Evolutionary conservation across 495 filamentous ascomycete genomes (phyloP), one percentile per base, ranked within the genome.

Genomic region (Xylaria bambusicola): DNA sequence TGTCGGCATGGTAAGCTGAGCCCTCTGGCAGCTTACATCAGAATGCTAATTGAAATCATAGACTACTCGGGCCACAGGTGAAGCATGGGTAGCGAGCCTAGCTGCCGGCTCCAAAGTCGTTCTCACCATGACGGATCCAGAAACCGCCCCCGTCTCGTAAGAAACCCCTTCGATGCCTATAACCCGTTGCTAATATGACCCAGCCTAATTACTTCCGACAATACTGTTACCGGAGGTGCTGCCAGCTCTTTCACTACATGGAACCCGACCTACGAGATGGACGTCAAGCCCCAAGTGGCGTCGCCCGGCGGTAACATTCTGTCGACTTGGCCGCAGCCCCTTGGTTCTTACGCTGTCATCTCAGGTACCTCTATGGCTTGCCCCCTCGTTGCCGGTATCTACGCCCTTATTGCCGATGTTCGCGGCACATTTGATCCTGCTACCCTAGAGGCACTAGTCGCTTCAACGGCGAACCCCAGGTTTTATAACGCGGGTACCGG

Each of bases 351-450:
- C 54, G 81, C 74, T 18, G 73, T 85, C 18, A 71, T 84, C 3
- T 81, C 77, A 17, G 83, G 83, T 35, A 86, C 83, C 1, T 85
- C 83, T 23, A 86, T 86, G 83, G 76, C 83, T 18, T 82, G 82
- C 64, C 83, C 83, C 3, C 70, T 82, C 36, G 76, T 78, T 6
- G 83, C 83, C 6, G 82, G 76, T 27, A 71, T 81, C 58, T 79
- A 78, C 55, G 83, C 83, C 6, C 76, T 86, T 20, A 62, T 84
- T 51, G 78, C 74, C 20, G 71, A 78, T 20, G 75, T 73, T 29
- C 77, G 81, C 26, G 72, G 75, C 8, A 81, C 75, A 54, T 73
- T 77, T 49, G 78, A 81, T 33, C 77, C 78, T 54, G 72, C 69
- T 53, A 73, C 67, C 13, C 61, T 81, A 6, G 77, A 80, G 66